These are phyloP conservation scores for Monosporascus sp. DNA, from an alignment of 2,329 filamentous ascomycete species.

Conservation along the genomic window DNA sequence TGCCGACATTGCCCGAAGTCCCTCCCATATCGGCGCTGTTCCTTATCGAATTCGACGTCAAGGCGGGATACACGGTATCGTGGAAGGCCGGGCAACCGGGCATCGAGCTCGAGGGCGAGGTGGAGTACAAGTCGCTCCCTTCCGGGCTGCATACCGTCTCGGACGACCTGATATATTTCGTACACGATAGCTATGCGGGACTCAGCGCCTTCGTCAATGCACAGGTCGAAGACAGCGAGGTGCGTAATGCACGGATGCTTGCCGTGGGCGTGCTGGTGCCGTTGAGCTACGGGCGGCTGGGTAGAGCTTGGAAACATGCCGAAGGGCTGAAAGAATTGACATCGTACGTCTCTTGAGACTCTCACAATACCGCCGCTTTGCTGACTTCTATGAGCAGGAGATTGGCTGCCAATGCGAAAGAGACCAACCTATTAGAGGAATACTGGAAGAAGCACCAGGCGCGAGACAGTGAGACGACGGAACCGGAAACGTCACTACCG, in stretches of 20 bases:
- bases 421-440: constrained; percentile 61
- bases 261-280: constrained; percentile 87
- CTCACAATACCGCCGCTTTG: constrained; percentile 10
- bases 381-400: constrained; percentile 34
- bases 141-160: constrained; percentile 86
- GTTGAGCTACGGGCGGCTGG: constrained; percentile 76
- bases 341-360: constrained; percentile 40
- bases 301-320: constrained; percentile 85
- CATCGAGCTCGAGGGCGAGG: constrained; percentile 74
- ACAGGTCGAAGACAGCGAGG: constrained; percentile 67
- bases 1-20: constrained; percentile 37
- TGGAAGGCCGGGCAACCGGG: constrained; percentile 74
- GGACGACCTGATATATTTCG: constrained; percentile 89
- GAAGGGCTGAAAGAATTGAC: constrained; percentile 70
- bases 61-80: constrained; percentile 82
- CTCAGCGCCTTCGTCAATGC: constrained; percentile 88
- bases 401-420: constrained; percentile 60
- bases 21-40: constrained; percentile 73
- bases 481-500: constrained; percentile 26
- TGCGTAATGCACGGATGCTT: constrained; percentile 87
- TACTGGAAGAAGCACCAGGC: constrained; percentile 70
- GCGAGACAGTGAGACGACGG: constrained; percentile 34
- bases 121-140: constrained; percentile 94
- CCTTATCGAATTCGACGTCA: constrained; percentile 87
- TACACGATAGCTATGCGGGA: constrained; percentile 78